These are phyloP conservation scores for Eremochloa ophiuroides DNA, from an alignment of 176 grass and related monocot species.

Conservation along the genomic window DNA sequence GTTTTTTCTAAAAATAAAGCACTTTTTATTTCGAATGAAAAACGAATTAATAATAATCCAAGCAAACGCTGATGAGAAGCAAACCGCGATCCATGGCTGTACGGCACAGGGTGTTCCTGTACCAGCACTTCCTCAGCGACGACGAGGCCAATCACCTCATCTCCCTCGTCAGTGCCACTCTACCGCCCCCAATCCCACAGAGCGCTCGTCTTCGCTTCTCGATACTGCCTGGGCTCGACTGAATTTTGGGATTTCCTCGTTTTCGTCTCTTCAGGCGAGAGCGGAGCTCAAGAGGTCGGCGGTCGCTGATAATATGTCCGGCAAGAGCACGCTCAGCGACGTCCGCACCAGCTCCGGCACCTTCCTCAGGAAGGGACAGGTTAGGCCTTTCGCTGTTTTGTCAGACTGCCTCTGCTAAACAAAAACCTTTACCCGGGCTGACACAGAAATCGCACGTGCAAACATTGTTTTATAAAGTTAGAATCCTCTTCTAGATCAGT, in stretches of 20 bases:
- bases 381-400: conserved; percentile 10
- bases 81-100: conserved; percentile 12
- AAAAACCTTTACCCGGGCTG: neutral
- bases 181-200: neutral
- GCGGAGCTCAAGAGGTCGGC: conserved; percentile 78
- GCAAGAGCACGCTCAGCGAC: conserved; percentile 70
- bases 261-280: conserved; percentile 53
- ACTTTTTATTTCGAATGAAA: no score
- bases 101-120: conserved; percentile 57
- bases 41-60: neutral
- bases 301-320: conserved; percentile 74
- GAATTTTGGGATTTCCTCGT: neutral
- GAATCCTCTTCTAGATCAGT: neutral
- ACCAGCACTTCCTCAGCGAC: conserved; percentile 75
- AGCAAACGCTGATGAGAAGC: neutral
- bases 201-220: neutral
- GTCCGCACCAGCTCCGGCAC: conserved; percentile 79
- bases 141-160: conserved; percentile 91
- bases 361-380: conserved; percentile 79
- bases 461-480: neutral
- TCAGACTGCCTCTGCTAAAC: neutral
- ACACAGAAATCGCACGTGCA: neutral
- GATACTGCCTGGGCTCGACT: neutral
- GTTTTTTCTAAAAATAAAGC: no score
- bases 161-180: conserved; percentile 54